Percentiles rank a stretch among this genome's conserved stretches.
phyloP scores from a whole-genome alignment of 345 rosid genomes.

The Euclidium syriacum region DNA sequence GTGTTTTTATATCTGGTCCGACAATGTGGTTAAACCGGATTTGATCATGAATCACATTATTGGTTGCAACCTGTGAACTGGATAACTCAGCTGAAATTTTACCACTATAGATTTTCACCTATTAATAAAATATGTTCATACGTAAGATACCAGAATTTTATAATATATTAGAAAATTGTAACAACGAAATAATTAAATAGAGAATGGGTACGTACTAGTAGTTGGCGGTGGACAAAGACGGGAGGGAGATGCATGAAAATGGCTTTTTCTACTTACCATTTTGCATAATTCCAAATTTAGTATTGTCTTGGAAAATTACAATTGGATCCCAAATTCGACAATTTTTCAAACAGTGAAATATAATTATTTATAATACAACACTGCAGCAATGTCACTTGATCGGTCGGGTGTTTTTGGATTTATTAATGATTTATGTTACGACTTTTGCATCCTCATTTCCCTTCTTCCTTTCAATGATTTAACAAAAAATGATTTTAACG shows the following conservation, averaged over 20 bases:
- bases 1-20: too few species aligned
- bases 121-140: not conserved
- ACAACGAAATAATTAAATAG: not conserved
- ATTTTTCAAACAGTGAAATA: constrained; percentile 19
- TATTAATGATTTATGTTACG: constrained; percentile 20
- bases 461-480: not conserved
- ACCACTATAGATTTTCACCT: too few species aligned
- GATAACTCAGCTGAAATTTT: too few species aligned
- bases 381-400: constrained; percentile 32
- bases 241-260: constrained; percentile 1
- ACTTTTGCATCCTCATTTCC: not conserved
- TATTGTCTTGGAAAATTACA: constrained; percentile 6
- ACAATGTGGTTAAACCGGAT: too few species aligned
- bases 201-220: constrained; percentile 13
- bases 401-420: constrained; percentile 32
- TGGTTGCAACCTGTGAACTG: too few species aligned
- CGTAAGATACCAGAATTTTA: not conserved
- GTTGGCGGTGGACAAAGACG: constrained; percentile 30
- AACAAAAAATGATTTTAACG: not conserved
- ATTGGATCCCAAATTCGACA: constrained; percentile 2
- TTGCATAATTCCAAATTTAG: constrained; percentile 20
- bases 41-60: too few species aligned
- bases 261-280: constrained; percentile 29
- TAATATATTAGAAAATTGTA: not conserved
- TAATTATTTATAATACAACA: constrained; percentile 19